A percentile compares a stretch with the other conserved stretches of the same genome.
Evolutionary conservation across 2,329 filamentous ascomycete species (phyloP).

Genomic region (Ampelomyces quisqualis): DNA sequence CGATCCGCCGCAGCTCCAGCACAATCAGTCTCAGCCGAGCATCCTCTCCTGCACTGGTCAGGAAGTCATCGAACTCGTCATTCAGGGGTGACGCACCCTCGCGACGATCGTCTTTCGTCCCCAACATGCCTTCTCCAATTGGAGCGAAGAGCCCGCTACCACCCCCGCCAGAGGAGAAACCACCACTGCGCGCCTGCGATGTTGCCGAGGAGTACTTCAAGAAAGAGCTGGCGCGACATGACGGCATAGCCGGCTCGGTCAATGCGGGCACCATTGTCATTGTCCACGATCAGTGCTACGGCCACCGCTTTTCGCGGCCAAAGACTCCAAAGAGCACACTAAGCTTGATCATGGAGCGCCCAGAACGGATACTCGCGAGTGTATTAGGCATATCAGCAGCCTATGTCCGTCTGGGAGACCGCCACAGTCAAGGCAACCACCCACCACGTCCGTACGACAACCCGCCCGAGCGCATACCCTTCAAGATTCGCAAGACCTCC

Average conservation of each 20-base stretch:
- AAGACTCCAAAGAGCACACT: constrained; percentile 71
- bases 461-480: constrained; percentile 66
- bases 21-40: constrained; percentile 44
- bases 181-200: constrained; percentile 53
- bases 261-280: constrained; percentile 72
- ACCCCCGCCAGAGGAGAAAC: constrained; percentile 42
- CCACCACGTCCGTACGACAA: constrained; percentile 66
- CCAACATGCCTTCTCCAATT: constrained; percentile 43
- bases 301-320: constrained; percentile 84
- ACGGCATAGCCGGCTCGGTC: constrained; percentile 44
- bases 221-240: constrained; percentile 66
- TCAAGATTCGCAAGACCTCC: constrained; percentile 79
- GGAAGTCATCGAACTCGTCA: constrained; percentile 49
- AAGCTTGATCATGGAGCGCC: constrained; percentile 84
- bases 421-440: constrained; percentile 70
- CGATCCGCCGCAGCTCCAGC: constrained; percentile 48
- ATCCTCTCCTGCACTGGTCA: constrained; percentile 44
- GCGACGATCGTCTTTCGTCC: constrained; percentile 49
- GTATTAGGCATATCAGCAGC: constrained; percentile 80
- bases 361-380: constrained; percentile 83
- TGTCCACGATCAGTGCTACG: constrained; percentile 91
- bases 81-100: constrained; percentile 45
- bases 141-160: constrained; percentile 45
- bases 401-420: constrained; percentile 84
- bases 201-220: constrained; percentile 69